phyloP scores from a whole-genome alignment of 1,284 basidiomycete genomes.

The Rhodotorula sp. region DNA sequence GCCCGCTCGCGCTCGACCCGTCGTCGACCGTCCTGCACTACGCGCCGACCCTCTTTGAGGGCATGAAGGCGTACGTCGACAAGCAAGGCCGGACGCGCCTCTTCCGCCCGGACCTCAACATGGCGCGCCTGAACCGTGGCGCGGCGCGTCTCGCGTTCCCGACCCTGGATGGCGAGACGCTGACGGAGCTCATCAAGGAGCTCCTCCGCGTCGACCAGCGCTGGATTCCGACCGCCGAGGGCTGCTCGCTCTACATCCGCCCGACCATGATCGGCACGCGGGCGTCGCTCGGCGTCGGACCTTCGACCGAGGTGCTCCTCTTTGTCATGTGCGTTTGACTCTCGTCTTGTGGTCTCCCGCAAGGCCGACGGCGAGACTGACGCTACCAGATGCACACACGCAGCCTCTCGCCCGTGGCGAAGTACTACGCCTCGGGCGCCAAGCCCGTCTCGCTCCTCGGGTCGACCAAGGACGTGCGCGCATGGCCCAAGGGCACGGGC shows the following conservation, averaged over 20 bases:
- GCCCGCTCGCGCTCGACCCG: constrained; percentile 73
- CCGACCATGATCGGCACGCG: constrained; percentile 91
- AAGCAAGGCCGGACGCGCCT: constrained; percentile 75
- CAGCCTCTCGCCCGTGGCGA: constrained; percentile 60
- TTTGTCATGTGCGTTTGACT: constrained; percentile 70
- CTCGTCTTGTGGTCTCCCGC: neutral
- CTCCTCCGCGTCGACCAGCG: constrained; percentile 82
- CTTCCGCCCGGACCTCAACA: constrained; percentile 94
- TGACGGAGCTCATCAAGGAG: constrained; percentile 84
- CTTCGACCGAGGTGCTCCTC: constrained; percentile 83
- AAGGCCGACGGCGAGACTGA: neutral
- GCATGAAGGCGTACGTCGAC: constrained; percentile 91
- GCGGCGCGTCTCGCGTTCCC: constrained; percentile 68
- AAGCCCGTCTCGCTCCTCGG: constrained; percentile 92
- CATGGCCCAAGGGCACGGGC: constrained; percentile 57
- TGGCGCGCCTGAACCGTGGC: constrained; percentile 71
- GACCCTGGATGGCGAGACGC: constrained; percentile 72
- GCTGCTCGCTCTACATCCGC: constrained; percentile 68
- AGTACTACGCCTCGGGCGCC: constrained; percentile 93
- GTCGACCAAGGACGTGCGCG: constrained; percentile 86
- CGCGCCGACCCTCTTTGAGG: constrained; percentile 85
- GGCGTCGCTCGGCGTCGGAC: constrained; percentile 80
- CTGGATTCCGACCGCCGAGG: constrained; percentile 88
- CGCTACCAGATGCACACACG: neutral
- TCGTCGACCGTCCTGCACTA: constrained; percentile 91